Percentiles rank a stretch among this genome's conserved stretches.
Conservation (phyloP, 257 asterid species). For the Solanum microdontum region DNA sequence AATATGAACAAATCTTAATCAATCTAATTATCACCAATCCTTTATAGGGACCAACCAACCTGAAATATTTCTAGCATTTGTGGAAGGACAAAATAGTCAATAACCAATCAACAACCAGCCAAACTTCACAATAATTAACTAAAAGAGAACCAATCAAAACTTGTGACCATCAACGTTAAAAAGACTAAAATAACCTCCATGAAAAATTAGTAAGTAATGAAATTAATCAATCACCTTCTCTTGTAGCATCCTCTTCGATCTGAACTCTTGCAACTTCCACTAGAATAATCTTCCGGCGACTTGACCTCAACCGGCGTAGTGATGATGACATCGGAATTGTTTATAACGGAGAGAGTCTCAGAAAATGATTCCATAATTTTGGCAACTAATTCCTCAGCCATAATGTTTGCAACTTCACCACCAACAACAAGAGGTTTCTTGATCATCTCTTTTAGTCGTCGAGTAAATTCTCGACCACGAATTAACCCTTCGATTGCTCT, state of each 20-base stretch:
- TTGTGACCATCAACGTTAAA: background rate
- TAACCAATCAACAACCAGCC: background rate
- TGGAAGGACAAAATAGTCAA: background rate
- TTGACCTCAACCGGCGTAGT: background rate
- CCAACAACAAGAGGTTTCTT: background rate
- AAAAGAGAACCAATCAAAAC: background rate
- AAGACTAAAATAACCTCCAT: background rate
- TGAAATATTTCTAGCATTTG: background rate
- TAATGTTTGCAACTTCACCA: background rate
- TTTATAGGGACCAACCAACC: background rate
- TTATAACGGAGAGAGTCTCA: slow-evolving; percentile 24
- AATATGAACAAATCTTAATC: background rate
- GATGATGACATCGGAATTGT: slow-evolving; percentile 9
- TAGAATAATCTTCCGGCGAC: slow-evolving; percentile 27
- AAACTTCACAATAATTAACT: background rate
- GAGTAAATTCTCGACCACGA: slow-evolving; percentile 35
- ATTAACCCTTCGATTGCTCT: slow-evolving; percentile 25
- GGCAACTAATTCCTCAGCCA: slow-evolving; percentile 17
- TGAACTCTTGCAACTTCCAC: slow-evolving; percentile 34
- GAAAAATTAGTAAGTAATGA: background rate
- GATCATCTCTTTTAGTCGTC: slow-evolving; percentile 23
- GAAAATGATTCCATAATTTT: slow-evolving; percentile 29
- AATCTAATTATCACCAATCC: background rate
- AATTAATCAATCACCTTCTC: slow-evolving; percentile 25
- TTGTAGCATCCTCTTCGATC: slow-evolving; percentile 62